Evolutionary conservation across 441 rosid genomes (phyloP).

Genomic region (Populus hybrid): DNA sequence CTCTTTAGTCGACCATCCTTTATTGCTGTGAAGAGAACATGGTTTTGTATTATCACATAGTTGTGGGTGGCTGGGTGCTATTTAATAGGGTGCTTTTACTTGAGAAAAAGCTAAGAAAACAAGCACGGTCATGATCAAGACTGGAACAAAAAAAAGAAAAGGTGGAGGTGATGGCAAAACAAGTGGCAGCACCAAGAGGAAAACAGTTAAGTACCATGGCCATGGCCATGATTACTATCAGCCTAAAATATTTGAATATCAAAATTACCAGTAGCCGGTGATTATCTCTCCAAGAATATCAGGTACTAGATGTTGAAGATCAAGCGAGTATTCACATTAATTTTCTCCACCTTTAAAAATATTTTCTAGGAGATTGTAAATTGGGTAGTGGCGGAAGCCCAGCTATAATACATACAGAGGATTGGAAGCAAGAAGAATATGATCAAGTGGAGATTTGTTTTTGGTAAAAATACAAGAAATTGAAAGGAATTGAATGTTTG

Average conservation of each 20-base stretch:
- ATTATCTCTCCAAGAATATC: no score
- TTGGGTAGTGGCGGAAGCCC: no score
- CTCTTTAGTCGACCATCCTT: not conserved
- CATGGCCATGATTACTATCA: conserved; percentile 21
- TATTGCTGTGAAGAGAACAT: not conserved
- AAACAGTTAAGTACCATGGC: conserved; percentile 12
- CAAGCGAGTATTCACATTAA: no score
- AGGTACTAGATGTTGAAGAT: no score
- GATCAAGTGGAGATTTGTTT: no score
- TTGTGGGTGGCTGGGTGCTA: not conserved
- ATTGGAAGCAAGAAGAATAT: no score
- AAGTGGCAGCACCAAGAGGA: conserved; percentile 39
- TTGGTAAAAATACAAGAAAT: no score
- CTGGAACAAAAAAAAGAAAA: conserved; percentile 37
- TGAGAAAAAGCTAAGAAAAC: conserved; percentile 36
- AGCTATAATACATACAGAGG: no score
- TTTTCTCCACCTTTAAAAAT: no score
- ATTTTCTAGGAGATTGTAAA: no score
- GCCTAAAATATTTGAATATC: conserved; percentile 18
- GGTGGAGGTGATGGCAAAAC: conserved; percentile 42
- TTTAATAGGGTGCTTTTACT: conserved; percentile 11
- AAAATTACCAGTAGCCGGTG: no score
- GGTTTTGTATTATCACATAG: not conserved
- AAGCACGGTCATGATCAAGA: conserved; percentile 34
- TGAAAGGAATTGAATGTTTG: no score